Base-by-base conservation (phyloP, 306 rosid species). In the Inga oerstediana region DNA sequence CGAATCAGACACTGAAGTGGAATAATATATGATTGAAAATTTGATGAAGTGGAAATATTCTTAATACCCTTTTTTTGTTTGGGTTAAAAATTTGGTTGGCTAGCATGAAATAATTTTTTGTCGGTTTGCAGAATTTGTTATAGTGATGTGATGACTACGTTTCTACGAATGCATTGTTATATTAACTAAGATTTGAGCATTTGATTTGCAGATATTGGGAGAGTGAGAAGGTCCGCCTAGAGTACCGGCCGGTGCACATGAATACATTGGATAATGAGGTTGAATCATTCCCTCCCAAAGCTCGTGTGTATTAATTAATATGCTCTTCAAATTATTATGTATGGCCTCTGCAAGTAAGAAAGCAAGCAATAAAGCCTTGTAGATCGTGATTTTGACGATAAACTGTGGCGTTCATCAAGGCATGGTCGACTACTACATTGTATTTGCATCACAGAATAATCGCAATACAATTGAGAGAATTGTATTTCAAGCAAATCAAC, bases 181-280 rank as follows among this genome's bases (percentile, higher is more conserved):
- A 22, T 62, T 59, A 59, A 72, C 79, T 71, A 67, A 84, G 39
- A 84, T 69, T 45, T 69, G 32, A 71, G 75, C 61, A 69, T 67
- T 66, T 84, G 70, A 69, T 82, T 84, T 87, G 89, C 94, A 95
- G 99, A 75, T 85, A 64, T 79, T 95, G 99, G 99, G 99, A 95
- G 86, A 87, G 83, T 30, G 92, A 87, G 89, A 88, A 93, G 84
- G 98, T 92, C 66, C 87, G 92, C 72, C 75, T 95, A 49, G 97
- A 93, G 27, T 95, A 95, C 84, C 87, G 99, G 88, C 96, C 99
- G 4, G 99, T 95, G 87, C 99, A 95, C 81, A 45, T 92, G 93
- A 92, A 95, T 88, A 91, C 98, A 27, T 83, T 95, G 83, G 99
- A 95, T 22, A 90, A 91, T 72, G 99, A 95, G 87, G 35, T 95